phyloP scores from a whole-genome alignment of 2,329 filamentous ascomycete species.

The Phaeoacremonium minimum region DNA sequence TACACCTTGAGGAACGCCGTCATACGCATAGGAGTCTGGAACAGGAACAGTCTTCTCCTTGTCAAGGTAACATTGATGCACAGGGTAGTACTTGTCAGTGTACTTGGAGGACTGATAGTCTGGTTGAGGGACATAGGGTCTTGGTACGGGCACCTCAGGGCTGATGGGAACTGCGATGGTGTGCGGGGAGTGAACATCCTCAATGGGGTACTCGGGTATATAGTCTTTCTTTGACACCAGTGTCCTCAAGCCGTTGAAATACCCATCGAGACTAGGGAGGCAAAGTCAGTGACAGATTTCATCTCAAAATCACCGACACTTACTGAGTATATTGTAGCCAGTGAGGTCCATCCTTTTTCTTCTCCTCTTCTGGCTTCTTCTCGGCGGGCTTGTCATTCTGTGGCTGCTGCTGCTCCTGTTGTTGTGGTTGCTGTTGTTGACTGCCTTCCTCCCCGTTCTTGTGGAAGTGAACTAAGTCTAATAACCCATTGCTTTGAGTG shows the following conservation, averaged over 20 bases:
- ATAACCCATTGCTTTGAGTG: slow-evolving; percentile 12
- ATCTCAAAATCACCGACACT: slow-evolving; percentile 16
- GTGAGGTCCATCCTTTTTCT: slow-evolving; percentile 17
- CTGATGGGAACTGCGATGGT: slow-evolving; percentile 26
- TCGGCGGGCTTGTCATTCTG: slow-evolving; percentile 13
- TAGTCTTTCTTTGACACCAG: slow-evolving; percentile 62
- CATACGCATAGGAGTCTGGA: slow-evolving; percentile 64
- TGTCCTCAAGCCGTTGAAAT: slow-evolving; percentile 72
- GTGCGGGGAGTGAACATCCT: slow-evolving; percentile 25
- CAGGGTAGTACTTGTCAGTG: slow-evolving; percentile 42
- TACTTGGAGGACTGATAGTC: slow-evolving; percentile 56
- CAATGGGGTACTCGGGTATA: slow-evolving; percentile 67
- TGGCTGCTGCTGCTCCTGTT: slow-evolving; percentile 6
- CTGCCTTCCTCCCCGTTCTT: slow-evolving; percentile 7
- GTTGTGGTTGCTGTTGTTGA: slow-evolving; percentile 6
- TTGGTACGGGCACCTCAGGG: slow-evolving; percentile 36
- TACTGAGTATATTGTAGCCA: slow-evolving; percentile 39
- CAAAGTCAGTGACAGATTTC: too few species aligned
- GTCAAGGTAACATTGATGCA: slow-evolving; percentile 62
- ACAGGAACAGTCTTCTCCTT: slow-evolving; percentile 48
- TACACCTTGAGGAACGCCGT: slow-evolving; percentile 69
- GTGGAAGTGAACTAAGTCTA: slow-evolving; percentile 16
- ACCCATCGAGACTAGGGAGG: slow-evolving; percentile 66
- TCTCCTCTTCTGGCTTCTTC: slow-evolving; percentile 16
- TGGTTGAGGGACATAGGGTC: slow-evolving; percentile 65